A percentile compares a stretch with the other conserved stretches of the same genome.
Evolutionary conservation across 2,329 filamentous ascomycete genomes (phyloP).

Genomic region (Aspergillus fijiensis): DNA sequence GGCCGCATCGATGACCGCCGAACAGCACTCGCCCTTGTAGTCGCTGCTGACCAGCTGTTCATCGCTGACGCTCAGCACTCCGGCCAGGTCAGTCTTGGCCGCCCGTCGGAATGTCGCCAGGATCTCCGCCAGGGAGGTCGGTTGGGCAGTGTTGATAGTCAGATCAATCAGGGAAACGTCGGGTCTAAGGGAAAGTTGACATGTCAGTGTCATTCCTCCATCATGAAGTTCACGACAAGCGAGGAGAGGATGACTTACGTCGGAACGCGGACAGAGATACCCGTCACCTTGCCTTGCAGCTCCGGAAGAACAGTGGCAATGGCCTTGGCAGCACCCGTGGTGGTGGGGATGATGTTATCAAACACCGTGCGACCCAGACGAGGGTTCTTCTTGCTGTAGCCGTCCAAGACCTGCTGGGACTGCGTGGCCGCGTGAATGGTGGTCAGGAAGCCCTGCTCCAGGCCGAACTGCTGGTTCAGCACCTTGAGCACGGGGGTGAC

Average conservation of each 20-base stretch:
- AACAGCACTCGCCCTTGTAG: conserved; percentile 79
- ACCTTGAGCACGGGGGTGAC: conserved; percentile 34
- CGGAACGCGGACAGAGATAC: conserved; percentile 93
- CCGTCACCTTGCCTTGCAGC: conserved; percentile 92
- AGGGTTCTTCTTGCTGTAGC: conserved; percentile 36
- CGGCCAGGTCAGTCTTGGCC: conserved; percentile 47
- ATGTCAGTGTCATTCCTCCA: background rate
- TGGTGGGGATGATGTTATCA: conserved; percentile 94
- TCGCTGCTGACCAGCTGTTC: conserved; percentile 87
- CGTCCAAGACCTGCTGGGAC: conserved; percentile 35
- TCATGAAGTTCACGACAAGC: background rate
- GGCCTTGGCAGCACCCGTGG: conserved; percentile 92
- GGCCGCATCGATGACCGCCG: conserved; percentile 93
- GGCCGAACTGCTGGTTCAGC: conserved; percentile 30
- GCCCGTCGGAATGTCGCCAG: conserved; percentile 35
- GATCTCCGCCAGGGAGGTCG: conserved; percentile 43
- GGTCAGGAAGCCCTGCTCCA: conserved; percentile 33
- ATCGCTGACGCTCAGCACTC: conserved; percentile 83
- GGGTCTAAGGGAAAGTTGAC: conserved; percentile 40
- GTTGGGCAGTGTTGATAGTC: conserved; percentile 82
- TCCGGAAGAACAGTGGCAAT: conserved; percentile 93
- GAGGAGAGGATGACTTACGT: conserved; percentile 47
- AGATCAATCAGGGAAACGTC: conserved; percentile 95
- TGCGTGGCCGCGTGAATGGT: conserved; percentile 33
- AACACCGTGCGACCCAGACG: conserved; percentile 72